These are phyloP conservation scores for Trametes pubescens DNA, from an alignment of 1,284 basidiomycete genomes.

Conservation along the genomic window DNA sequence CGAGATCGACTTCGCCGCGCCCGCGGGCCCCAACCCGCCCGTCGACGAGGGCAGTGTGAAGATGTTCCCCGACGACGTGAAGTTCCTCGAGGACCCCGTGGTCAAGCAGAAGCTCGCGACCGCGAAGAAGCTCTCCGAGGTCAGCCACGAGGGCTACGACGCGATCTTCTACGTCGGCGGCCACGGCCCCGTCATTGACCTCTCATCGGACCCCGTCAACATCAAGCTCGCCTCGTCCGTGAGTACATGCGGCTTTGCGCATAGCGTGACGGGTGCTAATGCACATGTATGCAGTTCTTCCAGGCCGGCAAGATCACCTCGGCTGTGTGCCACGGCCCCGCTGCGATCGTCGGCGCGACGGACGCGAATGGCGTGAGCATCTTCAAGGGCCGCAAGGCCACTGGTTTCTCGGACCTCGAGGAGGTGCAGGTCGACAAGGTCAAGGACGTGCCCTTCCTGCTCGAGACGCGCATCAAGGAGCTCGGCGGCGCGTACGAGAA, in stretches of 20 bases:
- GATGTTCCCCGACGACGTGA: constrained; percentile 64
- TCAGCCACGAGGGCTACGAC: constrained; percentile 69
- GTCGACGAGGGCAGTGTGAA: constrained; percentile 70
- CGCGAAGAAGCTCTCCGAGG: constrained; percentile 68
- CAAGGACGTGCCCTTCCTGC: constrained; percentile 68
- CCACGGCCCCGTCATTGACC: constrained; percentile 77
- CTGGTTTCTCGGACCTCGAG: constrained; percentile 78
- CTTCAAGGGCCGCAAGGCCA: constrained; percentile 66
- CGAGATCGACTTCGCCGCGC: constrained; percentile 75
- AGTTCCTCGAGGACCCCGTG: constrained; percentile 68
- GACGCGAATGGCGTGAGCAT: constrained; percentile 67
- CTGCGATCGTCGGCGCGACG: constrained; percentile 62
- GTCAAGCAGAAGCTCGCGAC: constrained; percentile 66
- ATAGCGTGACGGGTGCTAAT: not conserved
- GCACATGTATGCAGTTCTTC: constrained; percentile 57
- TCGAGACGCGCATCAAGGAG: constrained; percentile 67
- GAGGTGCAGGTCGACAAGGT: constrained; percentile 57
- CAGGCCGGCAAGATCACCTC: constrained; percentile 62
- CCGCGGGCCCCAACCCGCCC: constrained; percentile 76
- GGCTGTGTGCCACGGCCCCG: constrained; percentile 83
- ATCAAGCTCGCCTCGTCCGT: constrained; percentile 66
- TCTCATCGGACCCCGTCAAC: constrained; percentile 65
- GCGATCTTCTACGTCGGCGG: constrained; percentile 85
- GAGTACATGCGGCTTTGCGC: constrained; percentile 30
- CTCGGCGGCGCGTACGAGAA: constrained; percentile 75